These are phyloP conservation scores for Cephalotrichum gorgonifer DNA, from an alignment of 2,329 filamentous ascomycete genomes.

Conservation along the genomic window DNA sequence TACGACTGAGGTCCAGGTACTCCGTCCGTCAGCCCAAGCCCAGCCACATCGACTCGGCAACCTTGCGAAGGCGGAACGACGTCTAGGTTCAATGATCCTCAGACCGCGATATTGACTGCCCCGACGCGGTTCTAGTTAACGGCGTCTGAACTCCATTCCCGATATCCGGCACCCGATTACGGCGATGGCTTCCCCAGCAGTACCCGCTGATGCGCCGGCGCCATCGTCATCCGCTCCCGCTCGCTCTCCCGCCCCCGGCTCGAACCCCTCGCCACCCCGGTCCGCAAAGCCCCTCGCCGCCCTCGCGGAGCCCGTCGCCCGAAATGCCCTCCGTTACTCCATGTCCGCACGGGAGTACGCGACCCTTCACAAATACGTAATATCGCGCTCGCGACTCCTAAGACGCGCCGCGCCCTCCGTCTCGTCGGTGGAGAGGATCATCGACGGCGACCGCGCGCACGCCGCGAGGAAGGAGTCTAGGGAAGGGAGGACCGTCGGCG, in stretches of 20 bases:
- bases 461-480: constrained; percentile 1
- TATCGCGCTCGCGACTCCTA: constrained; percentile 57
- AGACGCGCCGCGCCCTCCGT: constrained; percentile 45
- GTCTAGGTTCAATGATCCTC: not conserved
- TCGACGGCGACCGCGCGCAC: constrained; percentile 9
- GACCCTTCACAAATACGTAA: constrained; percentile 69
- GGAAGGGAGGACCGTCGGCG: not conserved
- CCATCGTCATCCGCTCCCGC: not conserved
- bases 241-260: no score
- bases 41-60: no score
- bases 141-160: no score
- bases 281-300: no score
- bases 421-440: constrained; percentile 35
- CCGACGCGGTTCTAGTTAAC: no score
- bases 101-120: not conserved
- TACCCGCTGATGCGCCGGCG: not conserved
- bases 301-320: constrained; percentile 58
- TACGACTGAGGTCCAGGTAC: no score
- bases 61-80: no score
- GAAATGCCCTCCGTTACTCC: constrained; percentile 79
- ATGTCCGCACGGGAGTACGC: constrained; percentile 80
- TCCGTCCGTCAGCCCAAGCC: no score
- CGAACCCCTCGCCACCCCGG: no score
- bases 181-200: not conserved
- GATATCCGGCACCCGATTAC: not conserved